These are phyloP conservation scores for Cryptococcus sp. DNA, from an alignment of 1,284 basidiomycete species.

Conservation along the genomic window DNA sequence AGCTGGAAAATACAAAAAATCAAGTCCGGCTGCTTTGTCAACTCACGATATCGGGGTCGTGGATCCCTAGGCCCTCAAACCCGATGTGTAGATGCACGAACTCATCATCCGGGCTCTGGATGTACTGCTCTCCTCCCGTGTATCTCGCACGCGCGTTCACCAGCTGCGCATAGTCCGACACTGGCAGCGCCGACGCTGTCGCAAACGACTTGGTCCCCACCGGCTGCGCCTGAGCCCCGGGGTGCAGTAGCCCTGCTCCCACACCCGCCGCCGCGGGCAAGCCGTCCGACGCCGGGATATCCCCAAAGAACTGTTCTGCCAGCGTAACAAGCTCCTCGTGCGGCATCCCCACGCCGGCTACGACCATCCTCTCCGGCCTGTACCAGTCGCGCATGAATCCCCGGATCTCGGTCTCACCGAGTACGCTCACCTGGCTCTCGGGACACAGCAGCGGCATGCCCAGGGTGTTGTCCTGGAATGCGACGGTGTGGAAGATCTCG, in stretches of 20 bases:
- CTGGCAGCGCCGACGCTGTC: constrained; percentile 26
- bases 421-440: constrained; percentile 69
- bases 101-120: constrained; percentile 63
- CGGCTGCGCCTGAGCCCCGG: constrained; percentile 54
- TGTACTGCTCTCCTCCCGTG: constrained; percentile 74
- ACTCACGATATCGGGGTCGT: constrained; percentile 77
- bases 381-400: constrained; percentile 80
- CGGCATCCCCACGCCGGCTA: constrained; percentile 88
- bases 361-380: constrained; percentile 85
- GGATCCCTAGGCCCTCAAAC: constrained; percentile 88
- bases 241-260: constrained; percentile 30
- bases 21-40: background rate
- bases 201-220: constrained; percentile 39
- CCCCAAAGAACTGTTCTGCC: constrained; percentile 77
- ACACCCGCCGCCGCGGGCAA: constrained; percentile 10
- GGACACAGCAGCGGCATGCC: constrained; percentile 89
- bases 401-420: constrained; percentile 65
- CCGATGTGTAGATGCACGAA: constrained; percentile 92
- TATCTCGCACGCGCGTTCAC: constrained; percentile 62
- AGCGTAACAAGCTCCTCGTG: constrained; percentile 86
- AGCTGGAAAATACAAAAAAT: background rate
- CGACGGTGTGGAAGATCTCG: constrained; percentile 82
- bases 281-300: constrained; percentile 53
- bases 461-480: constrained; percentile 72
- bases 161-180: constrained; percentile 42